Base-by-base conservation (phyloP, 306 rosid species). In the Malus domestica region DNA sequence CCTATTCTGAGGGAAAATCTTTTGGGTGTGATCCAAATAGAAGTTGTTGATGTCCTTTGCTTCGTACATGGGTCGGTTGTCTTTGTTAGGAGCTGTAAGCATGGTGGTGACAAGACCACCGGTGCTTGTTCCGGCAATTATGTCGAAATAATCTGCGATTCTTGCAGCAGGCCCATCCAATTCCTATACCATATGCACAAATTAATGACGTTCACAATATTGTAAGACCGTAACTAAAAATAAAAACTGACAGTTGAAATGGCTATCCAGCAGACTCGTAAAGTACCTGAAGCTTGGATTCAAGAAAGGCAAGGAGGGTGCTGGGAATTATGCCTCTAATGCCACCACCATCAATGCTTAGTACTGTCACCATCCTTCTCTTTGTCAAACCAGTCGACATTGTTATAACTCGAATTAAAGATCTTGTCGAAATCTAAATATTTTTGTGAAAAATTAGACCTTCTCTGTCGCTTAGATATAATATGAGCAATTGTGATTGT, bases 341-440 rank as follows among this genome's bases (percentile, higher is more conserved):
- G 44, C 87, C 85, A 10, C 87, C 87, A 32, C 87, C 87, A 25
- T 84, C 87, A 18, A 84, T 78, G 72, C 83, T 81, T 49, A 84
- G 30, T 27, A 84, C 80, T 25, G 87, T 78, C 64, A 74, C 20
- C 83, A 16, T 74, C 29, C 75, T 78, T 42, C 80, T 52, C 45
- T 64, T 74, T 11, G 64, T 46, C 20, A 58, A 20, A 70, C 32
- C 54, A 67, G 64, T 42, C 23, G 67, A 55, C 81, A 65, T 77
- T 29, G 38, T 33, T 77, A 10, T 57, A 6, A 27, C 30, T 38
- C 51, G 6, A 52, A 10, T 59, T 22, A 22, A 23, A 22, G 25
- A 30, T 6, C 58, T 40, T 38, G 13, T 35, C 51, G 25, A 29
- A 38, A 5, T 11, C 7, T 10, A 35, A 3, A 32, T 65, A 4